Conservation (phyloP, 345 rosid species). For the Lagerstroemia speciosa region DNA sequence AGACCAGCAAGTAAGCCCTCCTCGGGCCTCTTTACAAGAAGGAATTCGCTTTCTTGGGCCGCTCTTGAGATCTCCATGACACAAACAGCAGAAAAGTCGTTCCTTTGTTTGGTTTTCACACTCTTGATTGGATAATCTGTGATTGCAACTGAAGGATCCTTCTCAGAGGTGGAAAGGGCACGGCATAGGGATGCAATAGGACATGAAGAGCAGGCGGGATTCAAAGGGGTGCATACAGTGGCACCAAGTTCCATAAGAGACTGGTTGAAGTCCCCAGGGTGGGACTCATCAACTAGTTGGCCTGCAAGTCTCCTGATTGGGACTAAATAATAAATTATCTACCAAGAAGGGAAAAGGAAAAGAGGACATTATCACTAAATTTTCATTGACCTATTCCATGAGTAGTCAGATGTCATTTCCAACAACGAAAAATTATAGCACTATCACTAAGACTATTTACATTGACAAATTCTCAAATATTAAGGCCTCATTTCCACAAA, state of each 20-base stretch:
- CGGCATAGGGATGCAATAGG: constrained; percentile 70
- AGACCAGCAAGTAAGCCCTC: constrained; percentile 93
- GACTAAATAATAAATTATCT: constrained; percentile 9
- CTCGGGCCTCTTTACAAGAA: constrained; percentile 76
- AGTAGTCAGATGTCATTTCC: neutral
- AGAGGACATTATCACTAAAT: neutral
- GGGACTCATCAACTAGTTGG: constrained; percentile 70
- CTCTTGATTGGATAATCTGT: constrained; percentile 74
- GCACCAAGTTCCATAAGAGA: constrained; percentile 98
- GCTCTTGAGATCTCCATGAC: constrained; percentile 65
- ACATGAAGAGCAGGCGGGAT: constrained; percentile 67
- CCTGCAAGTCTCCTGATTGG: constrained; percentile 70
- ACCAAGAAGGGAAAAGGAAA: constrained; percentile 6
- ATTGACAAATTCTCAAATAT: neutral
- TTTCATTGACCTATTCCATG: neutral
- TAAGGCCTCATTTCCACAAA: neutral
- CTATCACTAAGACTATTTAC: neutral
- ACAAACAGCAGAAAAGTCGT: constrained; percentile 63
- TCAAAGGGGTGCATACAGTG: constrained; percentile 60
- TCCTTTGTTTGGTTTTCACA: constrained; percentile 54
- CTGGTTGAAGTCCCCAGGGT: constrained; percentile 94
- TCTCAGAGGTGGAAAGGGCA: constrained; percentile 44
- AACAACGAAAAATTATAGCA: neutral
- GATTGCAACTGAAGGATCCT: constrained; percentile 38
- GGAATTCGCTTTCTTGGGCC: constrained; percentile 37